Evolutionary conservation across 805 yeast genomes (phyloP).

Genomic region (Cyberlindnera mycetangii): DNA sequence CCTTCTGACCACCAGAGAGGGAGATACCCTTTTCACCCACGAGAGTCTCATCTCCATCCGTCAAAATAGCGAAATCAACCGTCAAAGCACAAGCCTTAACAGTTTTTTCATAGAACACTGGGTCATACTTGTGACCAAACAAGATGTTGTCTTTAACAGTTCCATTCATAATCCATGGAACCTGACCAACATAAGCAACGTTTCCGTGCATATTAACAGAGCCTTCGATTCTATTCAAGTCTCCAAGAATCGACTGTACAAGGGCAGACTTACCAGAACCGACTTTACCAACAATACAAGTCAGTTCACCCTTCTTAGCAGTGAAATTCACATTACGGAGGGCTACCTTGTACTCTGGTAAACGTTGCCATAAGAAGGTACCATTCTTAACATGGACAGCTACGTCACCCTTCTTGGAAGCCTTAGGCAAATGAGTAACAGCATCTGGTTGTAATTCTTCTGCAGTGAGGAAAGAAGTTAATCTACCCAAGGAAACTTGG

Average conservation of each 20-base stretch:
- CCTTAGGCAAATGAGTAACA: constrained; percentile 48
- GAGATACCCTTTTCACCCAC: constrained; percentile 98
- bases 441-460: constrained; percentile 85
- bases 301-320: constrained; percentile 72
- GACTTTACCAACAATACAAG: constrained; percentile 85
- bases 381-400: constrained; percentile 62
- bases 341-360: constrained; percentile 67
- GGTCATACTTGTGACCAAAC: constrained; percentile 84
- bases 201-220: constrained; percentile 68
- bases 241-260: constrained; percentile 78
- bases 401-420: constrained; percentile 57
- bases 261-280: constrained; percentile 90
- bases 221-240: constrained; percentile 74
- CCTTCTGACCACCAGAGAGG: constrained; percentile 96
- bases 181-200: constrained; percentile 87
- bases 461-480: constrained; percentile 66
- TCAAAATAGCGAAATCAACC: constrained; percentile 73
- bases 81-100: constrained; percentile 84
- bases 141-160: constrained; percentile 86
- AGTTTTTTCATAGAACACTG: constrained; percentile 75
- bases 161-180: constrained; percentile 97
- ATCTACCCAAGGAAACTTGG: constrained; percentile 75
- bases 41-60: constrained; percentile 87
- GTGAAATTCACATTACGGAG: constrained; percentile 57
- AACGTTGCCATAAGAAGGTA: constrained; percentile 76